phyloP scores from a whole-genome alignment of 78 protist species.

The Mastigamoeba balamuthi region DNA sequence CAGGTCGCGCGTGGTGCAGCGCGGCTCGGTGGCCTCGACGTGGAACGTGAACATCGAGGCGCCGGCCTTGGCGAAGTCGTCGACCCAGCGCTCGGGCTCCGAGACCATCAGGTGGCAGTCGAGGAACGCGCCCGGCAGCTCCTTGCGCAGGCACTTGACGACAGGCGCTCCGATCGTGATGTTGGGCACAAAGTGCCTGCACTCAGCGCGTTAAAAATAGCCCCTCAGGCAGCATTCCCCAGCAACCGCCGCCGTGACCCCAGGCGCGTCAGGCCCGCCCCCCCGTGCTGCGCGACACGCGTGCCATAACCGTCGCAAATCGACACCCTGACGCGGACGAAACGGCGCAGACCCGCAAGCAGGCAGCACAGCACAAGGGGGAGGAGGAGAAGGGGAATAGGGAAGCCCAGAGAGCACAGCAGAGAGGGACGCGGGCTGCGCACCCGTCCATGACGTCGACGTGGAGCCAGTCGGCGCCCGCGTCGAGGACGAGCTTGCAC shows the following conservation, averaged over 20 bases:
- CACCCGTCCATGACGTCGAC: conserved; percentile 92
- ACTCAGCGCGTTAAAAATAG: background rate
- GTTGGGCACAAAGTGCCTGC: conserved; percentile 95
- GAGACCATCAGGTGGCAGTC: conserved; percentile 98
- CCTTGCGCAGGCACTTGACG: conserved; percentile 75
- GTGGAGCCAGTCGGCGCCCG: conserved; percentile 89
- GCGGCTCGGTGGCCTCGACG: conserved; percentile 67
- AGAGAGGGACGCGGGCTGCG: background rate
- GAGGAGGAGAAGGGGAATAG: background rate
- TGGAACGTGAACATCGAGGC: conserved; percentile 88
- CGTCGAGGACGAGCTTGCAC: conserved; percentile 27
- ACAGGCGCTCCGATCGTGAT: conserved; percentile 89
- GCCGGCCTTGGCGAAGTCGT: conserved; percentile 73
- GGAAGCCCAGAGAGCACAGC: background rate
- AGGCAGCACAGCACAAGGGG: background rate
- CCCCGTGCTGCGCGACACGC: background rate
- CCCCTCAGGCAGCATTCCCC: background rate
- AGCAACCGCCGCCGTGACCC: background rate
- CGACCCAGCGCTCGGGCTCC: conserved; percentile 78
- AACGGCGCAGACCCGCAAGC: background rate
- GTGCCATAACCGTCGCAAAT: background rate
- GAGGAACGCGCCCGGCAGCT: conserved; percentile 62
- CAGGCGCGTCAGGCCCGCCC: too few relatives aligned
- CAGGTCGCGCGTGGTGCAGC: conserved; percentile 12
- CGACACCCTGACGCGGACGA: background rate